Evolutionary conservation across 1,139 yeast genomes (phyloP).

Genomic region (Meyerozyma carpophila): DNA sequence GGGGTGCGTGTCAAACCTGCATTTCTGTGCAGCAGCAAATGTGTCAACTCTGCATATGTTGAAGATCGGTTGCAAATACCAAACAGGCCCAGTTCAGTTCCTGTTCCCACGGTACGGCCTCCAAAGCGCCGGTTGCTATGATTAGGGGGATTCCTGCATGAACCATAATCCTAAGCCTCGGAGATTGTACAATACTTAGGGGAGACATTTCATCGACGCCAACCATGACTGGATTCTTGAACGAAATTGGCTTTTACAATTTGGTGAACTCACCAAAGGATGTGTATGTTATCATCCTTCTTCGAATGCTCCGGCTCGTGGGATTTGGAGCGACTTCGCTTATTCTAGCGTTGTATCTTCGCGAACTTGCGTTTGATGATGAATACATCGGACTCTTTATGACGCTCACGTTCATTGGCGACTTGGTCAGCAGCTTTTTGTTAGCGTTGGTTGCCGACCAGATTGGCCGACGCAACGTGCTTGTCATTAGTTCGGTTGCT

Average conservation of each 20-base stretch:
- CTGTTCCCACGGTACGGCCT: too few relatives aligned
- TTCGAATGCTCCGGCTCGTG: constrained; percentile 32
- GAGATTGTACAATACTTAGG: neutral
- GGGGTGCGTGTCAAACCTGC: neutral
- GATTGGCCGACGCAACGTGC: constrained; percentile 28
- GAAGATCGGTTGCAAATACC: neutral
- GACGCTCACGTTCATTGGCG: constrained; percentile 35
- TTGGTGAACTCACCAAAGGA: constrained; percentile 21
- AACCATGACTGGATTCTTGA: constrained; percentile 1
- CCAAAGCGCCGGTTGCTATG: neutral
- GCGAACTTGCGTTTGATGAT: constrained; percentile 25
- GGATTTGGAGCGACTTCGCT: constrained; percentile 40
- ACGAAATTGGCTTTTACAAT: constrained; percentile 25
- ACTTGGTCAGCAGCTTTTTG: constrained; percentile 27
- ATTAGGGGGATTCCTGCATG: neutral
- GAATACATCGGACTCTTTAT: constrained; percentile 32
- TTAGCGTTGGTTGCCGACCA: constrained; percentile 29
- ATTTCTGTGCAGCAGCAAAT: neutral
- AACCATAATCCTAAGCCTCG: neutral
- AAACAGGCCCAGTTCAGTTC: too few relatives aligned
- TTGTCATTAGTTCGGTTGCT: constrained; percentile 21
- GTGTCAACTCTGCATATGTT: neutral
- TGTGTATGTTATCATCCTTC: constrained; percentile 23
- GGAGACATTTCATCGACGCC: neutral
- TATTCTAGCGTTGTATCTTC: constrained; percentile 33